These are phyloP conservation scores for Hypoxylon crocopeplum DNA, from an alignment of 495 filamentous ascomycete genomes.

Conservation along the genomic window DNA sequence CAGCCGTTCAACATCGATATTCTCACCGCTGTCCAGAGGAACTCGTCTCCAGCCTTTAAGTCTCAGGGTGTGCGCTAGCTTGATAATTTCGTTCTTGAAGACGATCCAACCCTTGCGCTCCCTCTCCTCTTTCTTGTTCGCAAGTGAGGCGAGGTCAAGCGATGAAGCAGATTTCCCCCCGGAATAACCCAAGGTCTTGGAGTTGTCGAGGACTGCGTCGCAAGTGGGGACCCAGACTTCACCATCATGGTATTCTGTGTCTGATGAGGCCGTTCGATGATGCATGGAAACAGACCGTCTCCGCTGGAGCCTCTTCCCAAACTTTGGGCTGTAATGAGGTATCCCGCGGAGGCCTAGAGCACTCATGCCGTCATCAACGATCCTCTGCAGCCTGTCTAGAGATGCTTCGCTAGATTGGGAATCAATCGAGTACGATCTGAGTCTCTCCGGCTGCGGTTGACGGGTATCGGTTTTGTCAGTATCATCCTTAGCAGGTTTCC, in stretches of 20 bases:
- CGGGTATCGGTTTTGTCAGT: slow-evolving; percentile 20
- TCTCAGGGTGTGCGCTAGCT: slow-evolving; percentile 84
- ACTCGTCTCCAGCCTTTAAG: slow-evolving; percentile 91
- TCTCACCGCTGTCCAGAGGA: slow-evolving; percentile 66
- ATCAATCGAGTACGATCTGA: slow-evolving; percentile 49
- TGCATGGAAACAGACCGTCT: slow-evolving; percentile 42
- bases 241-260: slow-evolving; percentile 78
- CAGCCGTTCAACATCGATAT: slow-evolving; percentile 80
- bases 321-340: slow-evolving; percentile 42
- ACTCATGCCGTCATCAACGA: slow-evolving; percentile 66
- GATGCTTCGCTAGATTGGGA: slow-evolving; percentile 68
- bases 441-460: slow-evolving; percentile 11
- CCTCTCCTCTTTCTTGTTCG: slow-evolving; percentile 57
- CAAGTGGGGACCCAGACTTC: slow-evolving; percentile 77
- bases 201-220: slow-evolving; percentile 84
- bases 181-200: slow-evolving; percentile 79
- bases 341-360: slow-evolving; percentile 49
- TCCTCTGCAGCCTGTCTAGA: slow-evolving; percentile 72
- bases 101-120: slow-evolving; percentile 74
- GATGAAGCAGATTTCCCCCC: slow-evolving; percentile 60
- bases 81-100: slow-evolving; percentile 92
- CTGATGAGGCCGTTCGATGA: slow-evolving; percentile 67
- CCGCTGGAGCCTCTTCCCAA: slow-evolving; percentile 42
- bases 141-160: slow-evolving; percentile 51
- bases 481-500: slow-evolving; percentile 36